Conservation (phyloP, 2,329 filamentous ascomycete genomes). For the Fusarium robinianum region DNA sequence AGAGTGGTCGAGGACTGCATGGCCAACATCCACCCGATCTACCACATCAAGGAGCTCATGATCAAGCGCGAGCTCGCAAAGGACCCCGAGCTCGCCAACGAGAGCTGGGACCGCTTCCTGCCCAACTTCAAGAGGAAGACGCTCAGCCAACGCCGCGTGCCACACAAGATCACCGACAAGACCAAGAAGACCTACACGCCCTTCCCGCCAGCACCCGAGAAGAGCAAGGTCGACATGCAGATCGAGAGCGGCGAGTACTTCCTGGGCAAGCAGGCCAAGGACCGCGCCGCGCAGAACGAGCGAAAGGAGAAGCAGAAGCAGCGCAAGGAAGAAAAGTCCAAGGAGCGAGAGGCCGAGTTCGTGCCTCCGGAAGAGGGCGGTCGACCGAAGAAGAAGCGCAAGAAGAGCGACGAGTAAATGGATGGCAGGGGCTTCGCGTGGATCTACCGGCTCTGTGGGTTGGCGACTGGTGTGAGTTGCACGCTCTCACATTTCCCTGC, state of each 20-base stretch:
- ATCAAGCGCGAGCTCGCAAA: conserved; percentile 91
- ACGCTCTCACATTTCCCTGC: conserved; percentile 9
- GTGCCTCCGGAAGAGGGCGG: conserved; percentile 80
- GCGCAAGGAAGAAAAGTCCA: conserved; percentile 87
- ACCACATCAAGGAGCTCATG: conserved; percentile 77
- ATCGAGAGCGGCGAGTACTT: conserved; percentile 99
- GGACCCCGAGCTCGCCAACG: conserved; percentile 80
- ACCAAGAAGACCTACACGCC: conserved; percentile 92
- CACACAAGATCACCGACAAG: conserved; percentile 90
- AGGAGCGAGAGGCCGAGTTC: conserved; percentile 83
- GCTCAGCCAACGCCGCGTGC: conserved; percentile 79
- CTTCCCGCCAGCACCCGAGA: conserved; percentile 94
- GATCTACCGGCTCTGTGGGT: conserved; percentile 20
- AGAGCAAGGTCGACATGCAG: conserved; percentile 98
- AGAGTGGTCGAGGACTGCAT: conserved; percentile 94
- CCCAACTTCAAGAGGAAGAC: conserved; percentile 97
- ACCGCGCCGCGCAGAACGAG: conserved; percentile 77
- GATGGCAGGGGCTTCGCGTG: conserved; percentile 14
- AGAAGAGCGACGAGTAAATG: conserved; percentile 51
- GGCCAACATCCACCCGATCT: conserved; percentile 96
- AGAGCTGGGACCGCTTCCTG: conserved; percentile 95
- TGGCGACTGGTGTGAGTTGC: conserved; percentile 30
- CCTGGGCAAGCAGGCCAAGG: conserved; percentile 88
- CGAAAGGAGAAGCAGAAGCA: conserved; percentile 81
- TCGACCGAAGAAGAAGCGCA: conserved; percentile 66